A percentile compares a stretch with the other conserved stretches of the same genome.
These are phyloP conservation scores for Pyrus communis DNA, from an alignment of 306 rosid genomes.

Conservation along the genomic window DNA sequence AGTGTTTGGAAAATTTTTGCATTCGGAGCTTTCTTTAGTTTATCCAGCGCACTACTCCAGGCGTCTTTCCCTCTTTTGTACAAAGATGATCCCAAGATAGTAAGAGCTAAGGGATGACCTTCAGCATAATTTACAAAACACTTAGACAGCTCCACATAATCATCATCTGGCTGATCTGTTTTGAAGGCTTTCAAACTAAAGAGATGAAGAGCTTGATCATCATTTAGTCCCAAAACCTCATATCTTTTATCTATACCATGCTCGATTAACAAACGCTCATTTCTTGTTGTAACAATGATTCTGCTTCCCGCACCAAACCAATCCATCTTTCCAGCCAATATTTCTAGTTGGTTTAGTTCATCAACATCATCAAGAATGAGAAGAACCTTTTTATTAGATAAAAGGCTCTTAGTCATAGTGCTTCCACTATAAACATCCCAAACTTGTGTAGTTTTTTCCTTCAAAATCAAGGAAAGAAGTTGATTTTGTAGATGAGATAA, in stretches of 20 bases:
- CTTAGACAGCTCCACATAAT: background rate
- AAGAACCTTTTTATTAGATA: background rate
- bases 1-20: background rate
- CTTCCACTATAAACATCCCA: background rate
- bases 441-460: background rate
- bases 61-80: slow-evolving; percentile 1
- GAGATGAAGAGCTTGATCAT: background rate
- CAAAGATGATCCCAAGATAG: slow-evolving; percentile 28
- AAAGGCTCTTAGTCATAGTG: slow-evolving; percentile 1
- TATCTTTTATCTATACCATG: slow-evolving; percentile 9
- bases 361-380: slow-evolving; percentile 21
- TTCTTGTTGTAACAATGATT: slow-evolving; percentile 26
- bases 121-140: background rate
- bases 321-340: slow-evolving; percentile 10
- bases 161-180: background rate
- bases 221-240: background rate
- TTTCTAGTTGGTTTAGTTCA: slow-evolving; percentile 21
- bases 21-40: slow-evolving; percentile 13
- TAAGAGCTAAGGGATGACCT: slow-evolving; percentile 28
- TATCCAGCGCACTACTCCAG: slow-evolving; percentile 27
- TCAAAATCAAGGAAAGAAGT: slow-evolving; percentile 11
- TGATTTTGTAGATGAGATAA: slow-evolving; percentile 12
- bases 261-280: slow-evolving; percentile 4
- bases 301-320: slow-evolving; percentile 20
- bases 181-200: background rate